Percentiles rank a stretch among this genome's conserved stretches.
Evolutionary conservation across 345 rosid species (phyloP).

Genomic region (Eutrema yunnanense): DNA sequence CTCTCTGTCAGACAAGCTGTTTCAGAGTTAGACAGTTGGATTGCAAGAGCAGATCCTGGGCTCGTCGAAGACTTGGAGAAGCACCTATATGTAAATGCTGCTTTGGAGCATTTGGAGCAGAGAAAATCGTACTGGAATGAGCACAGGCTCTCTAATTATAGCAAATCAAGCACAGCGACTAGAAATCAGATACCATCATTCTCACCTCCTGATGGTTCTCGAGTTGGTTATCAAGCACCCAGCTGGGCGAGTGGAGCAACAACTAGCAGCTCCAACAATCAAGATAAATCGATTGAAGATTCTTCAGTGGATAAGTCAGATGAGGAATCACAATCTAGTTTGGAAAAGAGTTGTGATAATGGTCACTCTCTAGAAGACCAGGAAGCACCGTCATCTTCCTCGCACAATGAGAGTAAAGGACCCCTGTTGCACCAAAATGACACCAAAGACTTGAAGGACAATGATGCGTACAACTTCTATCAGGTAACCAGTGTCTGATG

Average conservation of each 20-base stretch:
- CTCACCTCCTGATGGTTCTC: conserved; percentile 26
- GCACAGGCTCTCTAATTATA: conserved; percentile 31
- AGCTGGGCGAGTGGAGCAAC: conserved; percentile 19
- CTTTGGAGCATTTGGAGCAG: conserved; percentile 70
- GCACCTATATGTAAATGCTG: conserved; percentile 91
- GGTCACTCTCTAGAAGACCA: conserved; percentile 33
- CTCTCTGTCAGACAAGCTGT: conserved; percentile 80
- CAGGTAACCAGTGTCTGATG: conserved; percentile 50
- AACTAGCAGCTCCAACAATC: conserved; percentile 22
- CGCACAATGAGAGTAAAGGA: conserved; percentile 39
- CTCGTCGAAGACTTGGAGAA: conserved; percentile 83
- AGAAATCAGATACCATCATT: conserved; percentile 20
- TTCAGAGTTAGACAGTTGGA: conserved; percentile 83
- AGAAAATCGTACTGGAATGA: conserved; percentile 77
- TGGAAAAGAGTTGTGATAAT: conserved; percentile 35
- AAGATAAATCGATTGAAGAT: conserved; percentile 24
- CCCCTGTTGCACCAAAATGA: conserved; percentile 29
- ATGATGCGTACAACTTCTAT: conserved; percentile 63
- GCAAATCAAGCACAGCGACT: conserved; percentile 21
- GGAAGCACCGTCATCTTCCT: conserved; percentile 34
- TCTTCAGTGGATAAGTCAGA: conserved; percentile 28
- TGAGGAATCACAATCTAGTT: conserved; percentile 26
- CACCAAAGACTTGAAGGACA: conserved; percentile 43
- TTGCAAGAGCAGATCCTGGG: conserved; percentile 80
- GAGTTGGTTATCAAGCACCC: conserved; percentile 22